These are phyloP conservation scores for Rhizopus sp. DNA, from an alignment of 371 early-diverging fungal species.

Conservation along the genomic window DNA sequence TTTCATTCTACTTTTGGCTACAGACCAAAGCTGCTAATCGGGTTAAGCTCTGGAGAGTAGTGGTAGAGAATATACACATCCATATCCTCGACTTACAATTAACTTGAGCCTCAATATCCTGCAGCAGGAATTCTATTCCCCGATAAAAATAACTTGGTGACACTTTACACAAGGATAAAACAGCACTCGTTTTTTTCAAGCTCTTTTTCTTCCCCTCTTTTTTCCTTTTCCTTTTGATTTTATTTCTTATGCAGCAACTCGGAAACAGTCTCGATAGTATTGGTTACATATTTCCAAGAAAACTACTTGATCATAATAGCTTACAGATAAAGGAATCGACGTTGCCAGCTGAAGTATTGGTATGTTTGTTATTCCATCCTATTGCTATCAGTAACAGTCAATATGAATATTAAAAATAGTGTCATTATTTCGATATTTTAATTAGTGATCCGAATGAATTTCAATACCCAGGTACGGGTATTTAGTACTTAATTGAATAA, in stretches of 20 bases:
- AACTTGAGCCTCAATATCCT: no score
- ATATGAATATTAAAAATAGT: conserved; percentile 11
- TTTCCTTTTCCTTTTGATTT: conserved; percentile 6
- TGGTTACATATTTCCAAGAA: conserved; percentile 21
- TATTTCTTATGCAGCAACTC: conserved; percentile 20
- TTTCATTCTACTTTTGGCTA: conserved; percentile 17
- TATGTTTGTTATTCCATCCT: neutral
- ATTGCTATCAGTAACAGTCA: neutral
- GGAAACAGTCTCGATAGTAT: conserved; percentile 24
- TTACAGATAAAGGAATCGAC: neutral
- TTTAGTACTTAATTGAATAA: neutral
- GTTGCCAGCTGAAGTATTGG: conserved; percentile 11
- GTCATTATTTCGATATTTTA: conserved; percentile 27
- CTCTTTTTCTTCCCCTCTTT: neutral
- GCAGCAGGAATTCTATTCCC: no score
- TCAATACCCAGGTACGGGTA: conserved; percentile 12
- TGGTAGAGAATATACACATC: conserved; percentile 16
- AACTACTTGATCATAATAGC: conserved; percentile 12
- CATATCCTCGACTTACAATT: conserved; percentile 16
- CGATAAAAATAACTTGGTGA: no score
- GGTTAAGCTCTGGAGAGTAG: conserved; percentile 20
- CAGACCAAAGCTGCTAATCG: conserved; percentile 27
- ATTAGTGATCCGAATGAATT: conserved; percentile 14
- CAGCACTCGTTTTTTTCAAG: no score
- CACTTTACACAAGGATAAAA: no score